A percentile compares a stretch with the other conserved stretches of the same genome.
Evolutionary conservation across 2,329 filamentous ascomycete species (phyloP).

Genomic region (Aspergillus unguis): DNA sequence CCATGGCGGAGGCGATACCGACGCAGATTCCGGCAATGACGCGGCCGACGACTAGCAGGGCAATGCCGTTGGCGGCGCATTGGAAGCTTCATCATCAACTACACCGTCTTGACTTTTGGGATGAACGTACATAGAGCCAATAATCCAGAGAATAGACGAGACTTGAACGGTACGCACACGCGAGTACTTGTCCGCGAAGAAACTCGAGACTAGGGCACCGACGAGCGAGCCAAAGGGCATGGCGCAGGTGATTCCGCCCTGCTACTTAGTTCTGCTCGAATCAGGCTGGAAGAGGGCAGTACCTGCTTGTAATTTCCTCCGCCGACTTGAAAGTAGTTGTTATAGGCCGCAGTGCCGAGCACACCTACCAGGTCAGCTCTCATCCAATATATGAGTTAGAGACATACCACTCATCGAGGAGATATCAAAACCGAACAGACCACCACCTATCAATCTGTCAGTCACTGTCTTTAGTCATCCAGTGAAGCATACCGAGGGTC

Average conservation of each 20-base stretch:
- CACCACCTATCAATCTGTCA: constrained; percentile 38
- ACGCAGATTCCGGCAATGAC: constrained; percentile 68
- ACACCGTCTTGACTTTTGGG: too few species aligned
- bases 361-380: constrained; percentile 14
- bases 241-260: constrained; percentile 38
- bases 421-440: constrained; percentile 58
- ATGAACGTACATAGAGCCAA: constrained; percentile 15
- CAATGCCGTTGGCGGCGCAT: constrained; percentile 61
- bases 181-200: constrained; percentile 51
- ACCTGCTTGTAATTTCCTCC: constrained; percentile 21
- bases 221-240: constrained; percentile 38
- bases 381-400: background rate
- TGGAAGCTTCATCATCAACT: constrained; percentile 48
- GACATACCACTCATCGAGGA: constrained; percentile 45
- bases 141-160: constrained; percentile 49
- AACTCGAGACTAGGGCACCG: constrained; percentile 51
- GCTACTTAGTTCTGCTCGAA: constrained; percentile 4
- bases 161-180: constrained; percentile 51
- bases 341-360: constrained; percentile 18
- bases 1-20: constrained; percentile 68
- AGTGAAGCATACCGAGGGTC: constrained; percentile 15
- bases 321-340: constrained; percentile 20
- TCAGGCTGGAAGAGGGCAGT: background rate
- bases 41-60: constrained; percentile 68
- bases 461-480: background rate